These are phyloP conservation scores for Leptodontidium sp. DNA, from an alignment of 2,329 filamentous ascomycete species.

Conservation along the genomic window DNA sequence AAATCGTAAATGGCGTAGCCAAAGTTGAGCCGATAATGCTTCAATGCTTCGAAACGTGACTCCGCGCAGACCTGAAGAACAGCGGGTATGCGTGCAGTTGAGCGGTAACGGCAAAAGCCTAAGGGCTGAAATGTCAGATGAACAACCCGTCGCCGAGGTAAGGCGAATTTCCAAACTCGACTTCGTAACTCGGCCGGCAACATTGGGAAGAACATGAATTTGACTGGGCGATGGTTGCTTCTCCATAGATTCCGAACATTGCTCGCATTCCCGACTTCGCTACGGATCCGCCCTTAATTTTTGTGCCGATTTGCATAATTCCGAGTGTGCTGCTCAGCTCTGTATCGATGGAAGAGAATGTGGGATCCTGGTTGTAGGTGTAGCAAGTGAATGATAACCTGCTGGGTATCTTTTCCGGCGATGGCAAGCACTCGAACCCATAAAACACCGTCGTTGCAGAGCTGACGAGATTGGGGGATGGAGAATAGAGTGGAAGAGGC, in stretches of 20 bases:
- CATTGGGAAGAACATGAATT: constrained; percentile 3
- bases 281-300: not conserved
- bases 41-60: constrained; percentile 17
- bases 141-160: constrained; percentile 1
- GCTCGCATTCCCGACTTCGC: not conserved
- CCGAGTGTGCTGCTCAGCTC: not conserved
- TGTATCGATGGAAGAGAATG: not conserved
- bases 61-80: constrained; percentile 13
- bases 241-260: not conserved
- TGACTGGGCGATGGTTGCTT: too few relatives aligned
- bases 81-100: not conserved
- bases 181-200: constrained; percentile 5
- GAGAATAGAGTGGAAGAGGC: not conserved
- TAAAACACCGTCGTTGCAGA: not conserved
- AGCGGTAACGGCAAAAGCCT: not conserved
- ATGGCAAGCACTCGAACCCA: too few relatives aligned
- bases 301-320: not conserved
- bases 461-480: not conserved
- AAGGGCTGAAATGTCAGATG: not conserved
- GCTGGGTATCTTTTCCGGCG: too few relatives aligned
- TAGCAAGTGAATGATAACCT: too few relatives aligned
- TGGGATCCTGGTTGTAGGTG: too few relatives aligned
- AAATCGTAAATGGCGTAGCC: not conserved
- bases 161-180: not conserved
- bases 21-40: not conserved